phyloP scores from a whole-genome alignment of 768 basidiomycete species.

The Favolaschia claudopus region DNA sequence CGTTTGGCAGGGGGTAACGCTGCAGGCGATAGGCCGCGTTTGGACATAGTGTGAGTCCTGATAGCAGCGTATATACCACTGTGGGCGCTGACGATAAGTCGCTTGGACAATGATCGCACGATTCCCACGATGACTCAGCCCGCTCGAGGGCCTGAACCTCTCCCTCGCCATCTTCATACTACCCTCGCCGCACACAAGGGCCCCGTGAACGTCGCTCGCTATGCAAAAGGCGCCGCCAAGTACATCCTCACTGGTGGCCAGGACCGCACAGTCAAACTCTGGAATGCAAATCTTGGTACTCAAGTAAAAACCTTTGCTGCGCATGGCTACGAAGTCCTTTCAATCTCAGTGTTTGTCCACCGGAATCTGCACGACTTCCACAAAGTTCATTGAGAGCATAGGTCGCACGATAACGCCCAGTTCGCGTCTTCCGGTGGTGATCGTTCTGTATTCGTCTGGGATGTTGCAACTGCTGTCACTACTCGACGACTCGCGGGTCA shows the following conservation, averaged over 20 bases:
- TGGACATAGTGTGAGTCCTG: slow-evolving; percentile 55
- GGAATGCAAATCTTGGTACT: slow-evolving; percentile 88
- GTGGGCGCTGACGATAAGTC: too few species aligned
- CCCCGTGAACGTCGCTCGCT: slow-evolving; percentile 89
- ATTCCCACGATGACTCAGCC: slow-evolving; percentile 53
- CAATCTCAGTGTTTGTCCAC: slow-evolving; percentile 79
- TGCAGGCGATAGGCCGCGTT: slow-evolving; percentile 57
- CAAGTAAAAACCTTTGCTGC: slow-evolving; percentile 91
- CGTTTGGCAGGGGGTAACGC: slow-evolving; percentile 68
- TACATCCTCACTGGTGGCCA: slow-evolving; percentile 95
- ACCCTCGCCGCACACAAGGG: slow-evolving; percentile 77
- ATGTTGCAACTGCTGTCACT: slow-evolving; percentile 88
- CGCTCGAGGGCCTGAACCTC: slow-evolving; percentile 58
- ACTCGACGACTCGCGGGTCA: slow-evolving; percentile 87
- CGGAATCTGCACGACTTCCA: not conserved
- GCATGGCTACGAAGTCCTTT: slow-evolving; percentile 96
- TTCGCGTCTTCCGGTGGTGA: slow-evolving; percentile 96
- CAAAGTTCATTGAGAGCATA: slow-evolving; percentile 36
- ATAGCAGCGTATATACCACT: too few species aligned
- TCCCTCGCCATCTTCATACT: slow-evolving; percentile 69
- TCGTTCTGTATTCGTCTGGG: slow-evolving; percentile 93
- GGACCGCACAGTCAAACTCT: slow-evolving; percentile 88
- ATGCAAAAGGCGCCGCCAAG: slow-evolving; percentile 86
- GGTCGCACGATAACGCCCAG: slow-evolving; percentile 91
- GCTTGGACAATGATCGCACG: not conserved